Evolutionary conservation across 73 alveolate species (phyloP), one percentile per base, ranked within the genome.

Genomic region (Uronychia binucleata): DNA sequence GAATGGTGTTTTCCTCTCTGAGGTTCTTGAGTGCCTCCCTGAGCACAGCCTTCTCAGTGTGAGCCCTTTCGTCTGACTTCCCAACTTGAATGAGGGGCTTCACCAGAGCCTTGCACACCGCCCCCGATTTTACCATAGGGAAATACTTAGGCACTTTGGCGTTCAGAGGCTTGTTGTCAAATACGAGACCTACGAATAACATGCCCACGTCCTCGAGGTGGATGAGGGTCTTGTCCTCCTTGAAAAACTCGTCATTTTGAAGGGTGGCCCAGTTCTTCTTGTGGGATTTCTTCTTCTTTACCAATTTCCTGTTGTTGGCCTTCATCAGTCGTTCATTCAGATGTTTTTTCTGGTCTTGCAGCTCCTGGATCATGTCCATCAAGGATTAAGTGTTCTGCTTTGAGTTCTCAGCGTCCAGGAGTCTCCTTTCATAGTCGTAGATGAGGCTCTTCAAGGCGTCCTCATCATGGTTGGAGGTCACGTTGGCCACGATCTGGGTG

Each of bases 401-500:
- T 13, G 74, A 86, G n/a, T 77, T 74, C 60, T 88, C 90, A 32
- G 75, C 28, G 28, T 79, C 75, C 34, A 35, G 60, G 30, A 88
- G 29, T 77, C 58, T 88, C 77, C 85, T 58, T 82, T 88, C 94
- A 82, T 88, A 88, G 31, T 75, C 94, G 28, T 75, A 30, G 5
- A 88, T 88, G 0, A 88, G 75, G 19, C 57, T 57, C 59, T 88
- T 88, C 1, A 79, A 32, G 11, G 79, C 75, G 26, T 79, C 79
- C 8, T 79, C 86, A 26, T 79, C 86, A 1, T 31, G 31, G 19
- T 58, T 82, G 74, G 27, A 77, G 75, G 30, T 30, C 1, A 34
- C 67, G 57, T 81, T 87, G 14, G 59, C 98, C 91, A 85, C 81
- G 0, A 95, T 96, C 87, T 94, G n/a, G n/a, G 76, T 5, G 78